phyloP scores from a whole-genome alignment of 2,329 filamentous ascomycete genomes.

The Pseudogymnoascus sp. region DNA sequence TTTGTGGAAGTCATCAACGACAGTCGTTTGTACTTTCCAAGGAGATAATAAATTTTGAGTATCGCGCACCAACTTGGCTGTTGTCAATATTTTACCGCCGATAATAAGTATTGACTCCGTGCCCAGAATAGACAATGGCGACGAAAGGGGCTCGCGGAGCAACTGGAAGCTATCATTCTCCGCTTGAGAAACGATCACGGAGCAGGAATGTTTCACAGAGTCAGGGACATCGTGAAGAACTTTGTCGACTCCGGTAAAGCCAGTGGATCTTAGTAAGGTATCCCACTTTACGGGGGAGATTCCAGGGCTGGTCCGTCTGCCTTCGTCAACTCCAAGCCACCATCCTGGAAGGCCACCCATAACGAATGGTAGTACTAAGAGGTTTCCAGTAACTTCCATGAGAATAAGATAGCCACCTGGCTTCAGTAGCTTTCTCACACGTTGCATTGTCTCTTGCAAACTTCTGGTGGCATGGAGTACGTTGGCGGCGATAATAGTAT shows the following conservation, averaged over 20 bases:
- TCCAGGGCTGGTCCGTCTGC: conserved; percentile 9
- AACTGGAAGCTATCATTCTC: too few relatives aligned
- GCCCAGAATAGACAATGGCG: too few relatives aligned
- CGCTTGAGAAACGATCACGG: too few relatives aligned
- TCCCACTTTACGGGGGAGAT: conserved; percentile 7
- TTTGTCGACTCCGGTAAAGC: conserved; percentile 27
- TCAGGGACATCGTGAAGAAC: conserved; percentile 13
- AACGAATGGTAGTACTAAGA: conserved; percentile 16
- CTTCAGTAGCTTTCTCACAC: conserved; percentile 24
- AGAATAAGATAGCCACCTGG: conserved; percentile 25
- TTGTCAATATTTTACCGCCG: too few relatives aligned
- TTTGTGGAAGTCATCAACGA: too few relatives aligned
- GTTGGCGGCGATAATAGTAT: conserved; percentile 21
- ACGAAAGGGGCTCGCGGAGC: too few relatives aligned
- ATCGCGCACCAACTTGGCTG: too few relatives aligned
- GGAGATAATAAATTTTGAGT: too few relatives aligned
- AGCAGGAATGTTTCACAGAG: too few relatives aligned
- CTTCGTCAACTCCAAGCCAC: conserved; percentile 24
- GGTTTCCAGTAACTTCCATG: conserved; percentile 24
- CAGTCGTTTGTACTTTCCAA: too few relatives aligned
- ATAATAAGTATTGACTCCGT: too few relatives aligned
- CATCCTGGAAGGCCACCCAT: conserved; percentile 31
- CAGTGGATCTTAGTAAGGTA: conserved; percentile 17
- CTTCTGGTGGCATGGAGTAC: conserved; percentile 21
- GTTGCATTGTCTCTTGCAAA: conserved; percentile 21